Percentiles rank a stretch among this genome's conserved stretches.
Evolutionary conservation across 345 rosid genomes (phyloP).

Genomic region (Gossypium rotundifolium): DNA sequence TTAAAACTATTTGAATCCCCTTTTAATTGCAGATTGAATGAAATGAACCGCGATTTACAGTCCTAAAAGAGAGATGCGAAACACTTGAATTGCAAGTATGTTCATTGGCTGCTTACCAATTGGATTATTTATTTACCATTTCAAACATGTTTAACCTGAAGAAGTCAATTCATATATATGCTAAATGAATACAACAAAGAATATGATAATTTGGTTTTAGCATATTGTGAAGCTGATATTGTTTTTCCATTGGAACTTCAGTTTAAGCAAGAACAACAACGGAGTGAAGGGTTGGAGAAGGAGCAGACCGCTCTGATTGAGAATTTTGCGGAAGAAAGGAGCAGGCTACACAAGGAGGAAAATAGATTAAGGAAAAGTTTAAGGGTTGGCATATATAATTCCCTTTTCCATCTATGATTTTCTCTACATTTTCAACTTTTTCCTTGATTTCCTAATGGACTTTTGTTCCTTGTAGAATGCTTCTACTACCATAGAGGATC

Average conservation of each 20-base stretch:
- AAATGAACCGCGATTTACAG: slow-evolving; percentile 9
- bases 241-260: slow-evolving; percentile 9
- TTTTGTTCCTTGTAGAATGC: slow-evolving; percentile 20
- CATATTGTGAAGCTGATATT: neutral
- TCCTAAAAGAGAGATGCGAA: slow-evolving; percentile 20
- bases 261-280: slow-evolving; percentile 23
- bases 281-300: slow-evolving; percentile 15
- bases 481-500: slow-evolving; percentile 21
- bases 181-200: too few species aligned
- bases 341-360: slow-evolving; percentile 21
- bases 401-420: neutral
- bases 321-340: slow-evolving; percentile 31
- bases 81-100: slow-evolving; percentile 33
- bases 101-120: slow-evolving; percentile 1
- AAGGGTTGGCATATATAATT: slow-evolving; percentile 23
- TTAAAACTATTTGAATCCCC: neutral
- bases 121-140: neutral
- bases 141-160: neutral
- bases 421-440: neutral
- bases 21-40: slow-evolving; percentile 14
- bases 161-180: too few species aligned
- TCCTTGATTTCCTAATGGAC: too few species aligned
- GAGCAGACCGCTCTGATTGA: slow-evolving; percentile 10
- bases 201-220: too few species aligned
- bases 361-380: slow-evolving; percentile 27